Percentiles rank a stretch among this genome's conserved stretches.
phyloP scores from a whole-genome alignment of 129 eudicot species.

The Ambrosia artemisiifolia region DNA sequence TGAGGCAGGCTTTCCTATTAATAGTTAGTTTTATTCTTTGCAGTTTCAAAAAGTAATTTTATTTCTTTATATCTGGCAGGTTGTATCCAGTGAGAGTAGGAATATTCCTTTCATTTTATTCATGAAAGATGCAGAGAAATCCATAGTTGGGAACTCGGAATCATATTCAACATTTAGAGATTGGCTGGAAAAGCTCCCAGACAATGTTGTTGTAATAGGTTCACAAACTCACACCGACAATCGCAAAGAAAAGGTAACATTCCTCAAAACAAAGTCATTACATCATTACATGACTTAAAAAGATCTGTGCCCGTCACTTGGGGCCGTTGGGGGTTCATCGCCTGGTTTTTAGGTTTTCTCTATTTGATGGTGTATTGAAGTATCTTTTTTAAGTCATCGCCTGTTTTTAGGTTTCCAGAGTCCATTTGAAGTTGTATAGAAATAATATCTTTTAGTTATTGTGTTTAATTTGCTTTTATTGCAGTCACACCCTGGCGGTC shows the following conservation, averaged over 20 bases:
- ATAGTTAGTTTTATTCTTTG: background rate
- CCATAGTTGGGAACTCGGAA: slow-evolving; percentile 66
- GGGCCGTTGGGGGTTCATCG: background rate
- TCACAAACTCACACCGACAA: slow-evolving; percentile 74
- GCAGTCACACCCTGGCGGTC: slow-evolving; percentile 86
- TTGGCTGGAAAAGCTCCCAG: slow-evolving; percentile 76
- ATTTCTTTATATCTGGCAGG: slow-evolving; percentile 29
- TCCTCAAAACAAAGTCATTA: background rate
- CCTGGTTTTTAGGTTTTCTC: no score
- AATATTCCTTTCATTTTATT: slow-evolving; percentile 75
- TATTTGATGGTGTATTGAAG: background rate
- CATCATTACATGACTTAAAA: background rate
- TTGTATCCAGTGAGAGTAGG: slow-evolving; percentile 62
- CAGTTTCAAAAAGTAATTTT: background rate
- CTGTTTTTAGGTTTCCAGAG: background rate
- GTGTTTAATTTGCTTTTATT: slow-evolving; percentile 16
- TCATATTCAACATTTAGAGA: slow-evolving; percentile 52
- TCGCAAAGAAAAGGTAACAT: slow-evolving; percentile 77
- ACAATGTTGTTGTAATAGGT: slow-evolving; percentile 78
- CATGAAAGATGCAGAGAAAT: slow-evolving; percentile 93
- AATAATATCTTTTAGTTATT: background rate
- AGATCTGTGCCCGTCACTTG: background rate
- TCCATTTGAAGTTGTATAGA: background rate
- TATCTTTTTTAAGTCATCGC: background rate
- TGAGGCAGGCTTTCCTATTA: slow-evolving; percentile 46